A percentile compares a stretch with the other conserved stretches of the same genome.
Evolutionary conservation across 164 flowering plant genomes (phyloP).

Genomic region (Tetrastigma voinierianum): DNA sequence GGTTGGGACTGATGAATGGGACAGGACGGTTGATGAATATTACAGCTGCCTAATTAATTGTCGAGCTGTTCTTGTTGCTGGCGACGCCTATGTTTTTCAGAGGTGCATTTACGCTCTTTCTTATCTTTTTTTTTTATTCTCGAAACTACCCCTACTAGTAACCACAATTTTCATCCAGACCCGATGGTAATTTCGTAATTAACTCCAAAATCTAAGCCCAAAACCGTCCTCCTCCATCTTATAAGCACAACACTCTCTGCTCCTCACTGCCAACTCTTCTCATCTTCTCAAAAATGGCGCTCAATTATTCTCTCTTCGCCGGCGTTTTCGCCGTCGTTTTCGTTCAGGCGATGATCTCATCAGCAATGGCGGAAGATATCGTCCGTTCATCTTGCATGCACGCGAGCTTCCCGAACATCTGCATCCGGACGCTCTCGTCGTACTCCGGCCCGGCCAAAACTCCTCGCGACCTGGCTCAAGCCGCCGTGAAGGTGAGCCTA

Average conservation of each 20-base stretch:
- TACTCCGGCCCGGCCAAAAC: conserved; percentile 46
- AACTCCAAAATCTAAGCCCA: too few relatives aligned
- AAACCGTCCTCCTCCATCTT: not conserved
- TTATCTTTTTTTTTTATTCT: not conserved
- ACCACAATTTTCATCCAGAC: too few relatives aligned
- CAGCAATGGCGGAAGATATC: conserved; percentile 26
- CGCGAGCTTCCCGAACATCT: conserved; percentile 66
- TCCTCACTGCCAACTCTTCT: too few relatives aligned
- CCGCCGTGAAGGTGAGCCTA: conserved; percentile 65
- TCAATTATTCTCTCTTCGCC: conserved; percentile 16
- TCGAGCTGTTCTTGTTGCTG: not conserved
- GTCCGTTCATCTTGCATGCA: conserved; percentile 52
- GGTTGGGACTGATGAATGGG: too few relatives aligned
- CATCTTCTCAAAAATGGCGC: too few relatives aligned
- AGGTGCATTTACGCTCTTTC: not conserved
- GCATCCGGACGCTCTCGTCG: conserved; percentile 60
- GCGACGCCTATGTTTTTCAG: not conserved
- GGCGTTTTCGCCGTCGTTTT: too few relatives aligned
- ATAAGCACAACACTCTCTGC: not conserved
- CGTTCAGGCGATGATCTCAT: not conserved
- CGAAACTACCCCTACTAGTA: too few relatives aligned
- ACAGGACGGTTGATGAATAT: too few relatives aligned
- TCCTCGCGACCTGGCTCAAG: conserved; percentile 59
- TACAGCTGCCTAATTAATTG: too few relatives aligned
- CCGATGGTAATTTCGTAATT: too few relatives aligned